These are phyloP conservation scores for Mycena rebaudengoi DNA, from an alignment of 768 basidiomycete species.

Conservation along the genomic window DNA sequence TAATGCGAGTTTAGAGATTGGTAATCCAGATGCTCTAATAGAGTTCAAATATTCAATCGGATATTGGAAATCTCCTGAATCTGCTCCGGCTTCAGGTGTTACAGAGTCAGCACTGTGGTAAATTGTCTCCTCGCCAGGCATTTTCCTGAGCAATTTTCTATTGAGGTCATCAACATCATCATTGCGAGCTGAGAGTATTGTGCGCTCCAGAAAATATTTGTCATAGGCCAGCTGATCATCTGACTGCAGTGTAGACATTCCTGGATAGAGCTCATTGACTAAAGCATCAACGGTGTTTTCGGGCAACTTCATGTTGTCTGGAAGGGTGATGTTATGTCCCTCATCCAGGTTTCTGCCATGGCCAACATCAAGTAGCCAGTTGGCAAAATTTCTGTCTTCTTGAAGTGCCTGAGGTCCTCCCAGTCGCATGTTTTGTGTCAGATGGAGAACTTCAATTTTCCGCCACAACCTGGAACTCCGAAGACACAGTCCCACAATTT, in stretches of 20 bases:
- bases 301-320: background rate
- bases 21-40: conserved; percentile 41
- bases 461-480: conserved; percentile 2
- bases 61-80: conserved; percentile 25
- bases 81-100: conserved; percentile 24
- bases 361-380: conserved; percentile 17
- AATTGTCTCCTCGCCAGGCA: conserved; percentile 31
- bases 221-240: background rate
- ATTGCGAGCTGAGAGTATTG: conserved; percentile 44
- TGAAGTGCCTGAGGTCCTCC: background rate
- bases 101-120: conserved; percentile 42
- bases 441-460: background rate
- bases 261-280: background rate
- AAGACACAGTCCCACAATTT: conserved; percentile 5
- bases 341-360: background rate
- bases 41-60: conserved; percentile 42
- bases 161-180: conserved; percentile 44
- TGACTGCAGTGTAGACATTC: background rate
- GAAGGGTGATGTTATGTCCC: background rate
- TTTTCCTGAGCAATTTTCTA: conserved; percentile 26
- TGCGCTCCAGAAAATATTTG: conserved; percentile 43
- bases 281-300: background rate
- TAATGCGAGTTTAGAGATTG: conserved; percentile 36
- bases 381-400: conserved; percentile 10
- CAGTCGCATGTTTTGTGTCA: background rate